Percentiles rank a stretch among this genome's conserved stretches.
Conservation (phyloP, 2,329 filamentous ascomycete genomes). For the Pestalotiopsis sp. region DNA sequence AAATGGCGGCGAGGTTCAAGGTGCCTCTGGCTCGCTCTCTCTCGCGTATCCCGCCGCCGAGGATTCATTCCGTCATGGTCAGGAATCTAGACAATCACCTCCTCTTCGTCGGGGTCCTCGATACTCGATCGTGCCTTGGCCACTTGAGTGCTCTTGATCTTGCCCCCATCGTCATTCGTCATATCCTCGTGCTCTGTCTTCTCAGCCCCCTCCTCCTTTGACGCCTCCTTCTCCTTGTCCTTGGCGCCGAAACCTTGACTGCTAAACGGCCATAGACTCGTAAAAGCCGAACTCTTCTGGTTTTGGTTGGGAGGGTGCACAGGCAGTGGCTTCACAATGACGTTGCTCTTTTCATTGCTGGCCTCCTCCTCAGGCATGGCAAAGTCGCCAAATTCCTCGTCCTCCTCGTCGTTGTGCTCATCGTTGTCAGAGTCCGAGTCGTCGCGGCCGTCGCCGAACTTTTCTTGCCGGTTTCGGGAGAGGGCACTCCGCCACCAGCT, state of each 20-base stretch:
- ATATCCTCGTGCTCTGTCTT: constrained; percentile 31
- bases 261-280: constrained; percentile 61
- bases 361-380: constrained; percentile 57
- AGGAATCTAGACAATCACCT: constrained; percentile 33
- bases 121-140: constrained; percentile 57
- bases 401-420: constrained; percentile 30
- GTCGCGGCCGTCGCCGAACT: constrained; percentile 41
- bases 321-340: constrained; percentile 56
- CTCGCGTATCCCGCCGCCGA: not conserved
- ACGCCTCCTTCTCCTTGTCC: constrained; percentile 30
- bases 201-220: constrained; percentile 24
- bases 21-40: not conserved
- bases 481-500: constrained; percentile 52
- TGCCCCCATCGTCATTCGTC: constrained; percentile 40
- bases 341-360: constrained; percentile 22
- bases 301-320: constrained; percentile 48
- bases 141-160: constrained; percentile 48
- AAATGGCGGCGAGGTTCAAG: not conserved
- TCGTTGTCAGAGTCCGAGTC: constrained; percentile 42
- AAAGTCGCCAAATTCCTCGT: constrained; percentile 68
- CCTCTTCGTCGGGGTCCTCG: constrained; percentile 55
- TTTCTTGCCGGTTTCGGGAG: constrained; percentile 25
- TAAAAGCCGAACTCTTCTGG: constrained; percentile 39
- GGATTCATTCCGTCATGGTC: not conserved
- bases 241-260: constrained; percentile 36